phyloP scores from a whole-genome alignment of 345 rosid species.

The Rhodomyrtus tomentosa region DNA sequence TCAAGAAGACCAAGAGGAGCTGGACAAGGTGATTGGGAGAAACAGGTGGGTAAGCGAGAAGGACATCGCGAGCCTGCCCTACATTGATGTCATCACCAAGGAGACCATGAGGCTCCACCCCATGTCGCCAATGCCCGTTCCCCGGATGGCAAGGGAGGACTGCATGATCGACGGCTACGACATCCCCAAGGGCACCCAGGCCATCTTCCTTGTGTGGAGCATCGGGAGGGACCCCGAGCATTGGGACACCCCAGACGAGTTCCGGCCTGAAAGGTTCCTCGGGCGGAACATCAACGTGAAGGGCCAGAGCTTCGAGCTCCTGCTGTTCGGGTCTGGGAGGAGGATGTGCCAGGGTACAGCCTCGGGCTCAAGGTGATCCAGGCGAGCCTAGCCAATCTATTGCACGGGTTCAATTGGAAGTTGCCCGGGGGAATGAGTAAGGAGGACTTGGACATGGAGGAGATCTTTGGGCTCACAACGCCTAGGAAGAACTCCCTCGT shows the following conservation, averaged over 20 bases:
- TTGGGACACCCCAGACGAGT: slow-evolving; percentile 47
- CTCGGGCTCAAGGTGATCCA: slow-evolving; percentile 49
- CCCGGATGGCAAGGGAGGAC: slow-evolving; percentile 27
- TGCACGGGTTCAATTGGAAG: slow-evolving; percentile 53
- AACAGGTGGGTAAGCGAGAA: slow-evolving; percentile 46
- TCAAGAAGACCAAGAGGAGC: slow-evolving; percentile 43
- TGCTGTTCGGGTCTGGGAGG: slow-evolving; percentile 63
- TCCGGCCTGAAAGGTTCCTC: slow-evolving; percentile 43
- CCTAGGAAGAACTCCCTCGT: slow-evolving; percentile 35
- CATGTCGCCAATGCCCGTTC: slow-evolving; percentile 44
- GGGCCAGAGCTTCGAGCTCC: slow-evolving; percentile 45
- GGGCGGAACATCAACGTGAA: slow-evolving; percentile 31
- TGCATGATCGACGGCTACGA: slow-evolving; percentile 29
- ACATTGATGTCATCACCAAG: slow-evolving; percentile 27
- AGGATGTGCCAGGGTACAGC: slow-evolving; percentile 68
- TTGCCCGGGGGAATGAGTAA: slow-evolving; percentile 15
- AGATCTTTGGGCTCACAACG: slow-evolving; percentile 39
- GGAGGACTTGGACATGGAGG: slow-evolving; percentile 45
- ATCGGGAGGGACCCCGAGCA: slow-evolving; percentile 41
- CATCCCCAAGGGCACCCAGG: slow-evolving; percentile 30
- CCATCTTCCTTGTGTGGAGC: slow-evolving; percentile 36
- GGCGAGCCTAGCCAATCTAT: slow-evolving; percentile 34
- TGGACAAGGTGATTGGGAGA: slow-evolving; percentile 40
- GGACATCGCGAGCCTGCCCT: slow-evolving; percentile 39
- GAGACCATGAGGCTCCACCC: slow-evolving; percentile 68